Evolutionary conservation across 2,329 filamentous ascomycete genomes (phyloP).

Genomic region (Penicillium sp.): DNA sequence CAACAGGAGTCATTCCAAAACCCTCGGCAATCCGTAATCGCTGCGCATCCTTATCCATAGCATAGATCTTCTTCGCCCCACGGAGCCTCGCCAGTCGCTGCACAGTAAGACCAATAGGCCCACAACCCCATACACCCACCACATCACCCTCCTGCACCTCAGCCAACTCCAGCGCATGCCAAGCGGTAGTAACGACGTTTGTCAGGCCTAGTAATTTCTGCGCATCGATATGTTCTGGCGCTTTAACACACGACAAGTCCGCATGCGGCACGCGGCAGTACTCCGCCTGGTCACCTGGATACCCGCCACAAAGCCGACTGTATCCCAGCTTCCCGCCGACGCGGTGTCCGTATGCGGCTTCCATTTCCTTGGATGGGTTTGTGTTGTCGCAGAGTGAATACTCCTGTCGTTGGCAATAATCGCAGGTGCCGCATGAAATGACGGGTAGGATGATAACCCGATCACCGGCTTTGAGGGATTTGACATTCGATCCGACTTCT

Average conservation of each 20-base stretch:
- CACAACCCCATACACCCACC: conserved; percentile 37
- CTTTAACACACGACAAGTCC: conserved; percentile 33
- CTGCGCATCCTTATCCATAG: conserved; percentile 33
- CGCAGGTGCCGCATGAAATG: conserved; percentile 34
- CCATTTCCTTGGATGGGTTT: conserved; percentile 32
- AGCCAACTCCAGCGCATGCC: conserved; percentile 36
- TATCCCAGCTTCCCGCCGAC: conserved; percentile 37
- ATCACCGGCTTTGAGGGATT: conserved; percentile 25
- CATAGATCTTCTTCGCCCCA: conserved; percentile 35
- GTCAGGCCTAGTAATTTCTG: conserved; percentile 34
- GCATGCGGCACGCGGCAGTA: conserved; percentile 39
- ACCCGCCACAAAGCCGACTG: conserved; percentile 35
- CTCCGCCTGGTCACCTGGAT: conserved; percentile 39
- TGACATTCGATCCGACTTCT: conserved; percentile 27
- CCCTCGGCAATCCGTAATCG: conserved; percentile 30
- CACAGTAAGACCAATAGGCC: conserved; percentile 33
- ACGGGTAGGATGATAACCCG: conserved; percentile 34
- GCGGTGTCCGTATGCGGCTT: conserved; percentile 30
- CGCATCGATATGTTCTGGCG: conserved; percentile 26
- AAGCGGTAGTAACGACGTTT: conserved; percentile 35
- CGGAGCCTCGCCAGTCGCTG: conserved; percentile 31
- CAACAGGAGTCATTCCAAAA: conserved; percentile 32
- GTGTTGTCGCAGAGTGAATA: conserved; percentile 35
- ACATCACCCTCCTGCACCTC: conserved; percentile 33
- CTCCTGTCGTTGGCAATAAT: conserved; percentile 32